Base-by-base conservation (phyloP, 352 stramenopile genomes). In the Globisporangium abappressorium region DNA sequence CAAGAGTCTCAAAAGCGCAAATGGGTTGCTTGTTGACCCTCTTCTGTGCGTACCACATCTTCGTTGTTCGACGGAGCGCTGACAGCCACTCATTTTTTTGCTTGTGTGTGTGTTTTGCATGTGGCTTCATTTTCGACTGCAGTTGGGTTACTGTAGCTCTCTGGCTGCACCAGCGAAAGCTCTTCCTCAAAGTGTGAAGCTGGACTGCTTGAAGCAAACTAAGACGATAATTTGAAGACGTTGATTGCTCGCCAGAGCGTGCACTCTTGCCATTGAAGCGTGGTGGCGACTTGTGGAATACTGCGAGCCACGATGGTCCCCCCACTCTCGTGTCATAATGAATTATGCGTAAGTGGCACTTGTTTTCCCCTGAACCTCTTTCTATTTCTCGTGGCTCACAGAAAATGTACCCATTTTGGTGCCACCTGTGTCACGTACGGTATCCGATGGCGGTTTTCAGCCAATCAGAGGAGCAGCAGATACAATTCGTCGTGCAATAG, bases 71-170 rank as follows among this genome's bases (percentile, higher is more conserved):
- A 22, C 8, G 18, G n/a, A 61, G 11, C 30, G 28, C 33, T 68
- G 5, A 49, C 38, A 34, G 14, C 26, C 36, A 57, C 43, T 51
- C 24, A 26, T 62, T 43, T 64, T 64, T 28, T 41, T 57, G 61
- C 33, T 51, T 49, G 22, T 70, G 38, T 70, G 38, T 54, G 38
- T 59, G 24, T 22, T 54, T 36, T 68, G 30, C 15, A 22, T 12
- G 8, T 43, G 49, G 47, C 34, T 65, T 20, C 26, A 15, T 18
- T 51, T 15, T 41, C 34, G 34, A 26, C 41, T 68, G 11, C 33
- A 84, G 77, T 54, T 85, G 78, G 78, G 57, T 85, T 34, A 57
- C 57, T 26, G 70, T 83, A 3, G 78, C 78, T 4, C 55, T 62
- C n/a, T 85, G 73, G 71, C 46, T 85, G 60, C 69, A 81, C 26